Evolutionary conservation across 306 rosid genomes (phyloP).

Genomic region (Hylodesmum podocarpum): DNA sequence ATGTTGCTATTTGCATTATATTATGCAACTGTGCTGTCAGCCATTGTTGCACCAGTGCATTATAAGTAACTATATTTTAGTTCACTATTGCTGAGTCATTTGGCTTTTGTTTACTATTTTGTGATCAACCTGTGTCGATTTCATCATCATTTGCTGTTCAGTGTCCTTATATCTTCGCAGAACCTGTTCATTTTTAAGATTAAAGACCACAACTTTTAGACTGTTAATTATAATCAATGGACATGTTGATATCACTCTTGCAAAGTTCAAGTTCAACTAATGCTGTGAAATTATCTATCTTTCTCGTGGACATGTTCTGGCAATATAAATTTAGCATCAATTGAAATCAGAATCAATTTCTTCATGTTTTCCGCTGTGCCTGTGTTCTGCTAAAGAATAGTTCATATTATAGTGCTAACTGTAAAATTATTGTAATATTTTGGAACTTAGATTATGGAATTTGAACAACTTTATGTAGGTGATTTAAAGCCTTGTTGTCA

Average conservation of each 20-base stretch:
- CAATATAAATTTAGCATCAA: not conserved
- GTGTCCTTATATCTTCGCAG: not conserved
- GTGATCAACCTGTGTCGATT: not conserved
- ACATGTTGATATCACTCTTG: not conserved
- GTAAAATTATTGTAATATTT: not conserved
- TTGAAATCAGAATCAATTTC: constrained; percentile 3
- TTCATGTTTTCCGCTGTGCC: not conserved
- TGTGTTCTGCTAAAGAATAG: not conserved
- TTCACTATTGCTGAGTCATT: not conserved
- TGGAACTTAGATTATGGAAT: not conserved
- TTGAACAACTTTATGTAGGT: not conserved
- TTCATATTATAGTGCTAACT: not conserved
- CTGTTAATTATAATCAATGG: constrained; percentile 1
- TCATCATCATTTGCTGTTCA: not conserved
- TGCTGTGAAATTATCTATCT: not conserved
- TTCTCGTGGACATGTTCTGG: not conserved
- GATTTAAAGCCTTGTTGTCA: not conserved
- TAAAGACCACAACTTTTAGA: not conserved
- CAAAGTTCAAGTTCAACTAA: not conserved
- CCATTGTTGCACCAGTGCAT: constrained; percentile 5
- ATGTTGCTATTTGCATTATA: not conserved
- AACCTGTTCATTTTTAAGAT: constrained; percentile 5
- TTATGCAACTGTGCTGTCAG: not conserved
- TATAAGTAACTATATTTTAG: not conserved
- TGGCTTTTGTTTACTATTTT: not conserved